Evolutionary conservation across 345 rosid genomes (phyloP).

Genomic region (Euphorbia lathyris): DNA sequence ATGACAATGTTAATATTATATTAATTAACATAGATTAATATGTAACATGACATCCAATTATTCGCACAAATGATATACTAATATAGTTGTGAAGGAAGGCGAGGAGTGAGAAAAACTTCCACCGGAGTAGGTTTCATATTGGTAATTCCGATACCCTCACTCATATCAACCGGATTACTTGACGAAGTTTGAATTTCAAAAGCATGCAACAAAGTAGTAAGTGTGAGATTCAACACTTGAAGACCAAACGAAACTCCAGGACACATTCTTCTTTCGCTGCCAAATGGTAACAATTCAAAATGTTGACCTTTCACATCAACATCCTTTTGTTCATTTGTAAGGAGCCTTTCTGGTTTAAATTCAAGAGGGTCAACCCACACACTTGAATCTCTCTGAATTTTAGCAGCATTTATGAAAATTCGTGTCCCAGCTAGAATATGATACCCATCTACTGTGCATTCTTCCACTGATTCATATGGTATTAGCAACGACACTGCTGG

Average conservation of each 20-base stretch:
- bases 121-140: too few relatives aligned
- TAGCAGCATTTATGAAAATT: too few relatives aligned
- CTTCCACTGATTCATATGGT: constrained; percentile 5
- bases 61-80: too few relatives aligned
- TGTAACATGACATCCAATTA: too few relatives aligned
- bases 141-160: constrained; percentile 17
- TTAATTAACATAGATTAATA: too few relatives aligned
- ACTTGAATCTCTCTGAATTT: too few relatives aligned
- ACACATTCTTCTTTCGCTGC: constrained; percentile 16
- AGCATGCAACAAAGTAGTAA: constrained; percentile 2
- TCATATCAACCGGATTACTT: constrained; percentile 19
- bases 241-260: constrained; percentile 15
- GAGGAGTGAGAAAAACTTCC: constrained; percentile 22
- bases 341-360: constrained; percentile 15
- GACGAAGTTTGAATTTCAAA: constrained; percentile 1
- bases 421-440: constrained; percentile 15
- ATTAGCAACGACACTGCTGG: background rate
- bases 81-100: constrained; percentile 10
- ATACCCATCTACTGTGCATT: constrained; percentile 12
- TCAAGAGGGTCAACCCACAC: background rate
- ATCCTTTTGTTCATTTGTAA: constrained; percentile 3
- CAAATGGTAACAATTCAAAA: constrained; percentile 15
- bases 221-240: constrained; percentile 2
- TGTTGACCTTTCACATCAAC: constrained; percentile 8
- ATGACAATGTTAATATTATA: too few relatives aligned